Conservation (phyloP, 2,329 filamentous ascomycete genomes). For the Colletotrichum tropicale region DNA sequence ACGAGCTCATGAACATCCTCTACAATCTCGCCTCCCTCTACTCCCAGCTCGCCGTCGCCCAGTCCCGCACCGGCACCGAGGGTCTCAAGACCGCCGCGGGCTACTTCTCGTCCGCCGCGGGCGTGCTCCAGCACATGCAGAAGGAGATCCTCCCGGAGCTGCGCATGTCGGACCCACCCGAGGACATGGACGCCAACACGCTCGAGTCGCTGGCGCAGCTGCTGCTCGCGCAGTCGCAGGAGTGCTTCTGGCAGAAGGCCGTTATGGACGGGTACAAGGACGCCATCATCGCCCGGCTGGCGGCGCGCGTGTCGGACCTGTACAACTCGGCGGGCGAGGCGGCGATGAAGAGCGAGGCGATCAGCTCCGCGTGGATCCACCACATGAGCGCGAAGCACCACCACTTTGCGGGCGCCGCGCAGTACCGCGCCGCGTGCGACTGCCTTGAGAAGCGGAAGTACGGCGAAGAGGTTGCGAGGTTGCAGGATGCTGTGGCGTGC, state of each 20-base stretch:
- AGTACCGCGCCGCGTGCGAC: constrained; percentile 89
- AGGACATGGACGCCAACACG: constrained; percentile 93
- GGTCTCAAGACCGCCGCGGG: constrained; percentile 88
- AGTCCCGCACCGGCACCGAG: constrained; percentile 78
- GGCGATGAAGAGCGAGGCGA: constrained; percentile 85
- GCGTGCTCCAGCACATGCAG: constrained; percentile 81
- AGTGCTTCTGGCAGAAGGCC: constrained; percentile 98
- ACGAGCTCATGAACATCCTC: constrained; percentile 90
- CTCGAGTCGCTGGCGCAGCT: constrained; percentile 83
- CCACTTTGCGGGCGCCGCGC: constrained; percentile 94
- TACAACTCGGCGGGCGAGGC: constrained; percentile 86
- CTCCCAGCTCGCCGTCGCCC: constrained; percentile 84
- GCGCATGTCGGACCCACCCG: constrained; percentile 79
- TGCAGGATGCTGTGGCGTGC: constrained; percentile 82
- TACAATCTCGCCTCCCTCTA: constrained; percentile 95
- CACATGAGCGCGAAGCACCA: constrained; percentile 97
- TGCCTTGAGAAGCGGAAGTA: constrained; percentile 93
- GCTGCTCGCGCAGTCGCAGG: constrained; percentile 90
- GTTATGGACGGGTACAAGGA: constrained; percentile 95
- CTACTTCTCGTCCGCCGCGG: constrained; percentile 87
- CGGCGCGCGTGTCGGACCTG: constrained; percentile 86
- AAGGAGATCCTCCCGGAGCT: constrained; percentile 80
- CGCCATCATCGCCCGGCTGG: constrained; percentile 87
- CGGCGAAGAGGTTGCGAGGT: constrained; percentile 89
- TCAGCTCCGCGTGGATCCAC: constrained; percentile 96